Evolutionary conservation across 2,329 filamentous ascomycete genomes (phyloP).

Genomic region (Raffaelea arxii): DNA sequence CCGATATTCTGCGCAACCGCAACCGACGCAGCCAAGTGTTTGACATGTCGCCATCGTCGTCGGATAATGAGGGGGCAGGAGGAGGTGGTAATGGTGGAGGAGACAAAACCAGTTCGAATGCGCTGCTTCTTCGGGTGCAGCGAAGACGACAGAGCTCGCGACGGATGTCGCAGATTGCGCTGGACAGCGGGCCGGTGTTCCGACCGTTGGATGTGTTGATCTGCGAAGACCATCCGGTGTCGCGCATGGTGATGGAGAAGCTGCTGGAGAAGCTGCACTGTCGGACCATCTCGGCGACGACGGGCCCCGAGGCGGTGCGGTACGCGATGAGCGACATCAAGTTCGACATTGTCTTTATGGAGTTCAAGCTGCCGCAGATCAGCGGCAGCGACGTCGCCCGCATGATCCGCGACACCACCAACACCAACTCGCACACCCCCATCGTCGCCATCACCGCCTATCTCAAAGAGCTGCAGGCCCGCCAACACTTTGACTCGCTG

Average conservation of each 20-base stretch:
- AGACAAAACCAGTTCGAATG: no score
- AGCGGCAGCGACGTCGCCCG: conserved; percentile 91
- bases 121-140: conserved; percentile 71
- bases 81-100: no score
- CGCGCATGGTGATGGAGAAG: conserved; percentile 97
- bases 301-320: conserved; percentile 82
- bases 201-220: conserved; percentile 88
- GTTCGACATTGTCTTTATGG: conserved; percentile 97
- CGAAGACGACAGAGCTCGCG: conserved; percentile 91
- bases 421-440: conserved; percentile 86
- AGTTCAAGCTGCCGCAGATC: conserved; percentile 90
- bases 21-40: conserved; percentile 92
- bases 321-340: conserved; percentile 96
- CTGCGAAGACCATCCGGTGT: conserved; percentile 95
- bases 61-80: conserved; percentile 95
- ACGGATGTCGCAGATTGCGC: conserved; percentile 80
- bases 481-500: conserved; percentile 89
- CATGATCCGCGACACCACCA: conserved; percentile 96
- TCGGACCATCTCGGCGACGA: conserved; percentile 83
- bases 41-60: conserved; percentile 93
- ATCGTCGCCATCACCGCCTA: conserved; percentile 97
- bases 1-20: conserved; percentile 65
- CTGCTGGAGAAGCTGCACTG: conserved; percentile 90
- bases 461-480: conserved; percentile 90
- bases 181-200: conserved; percentile 71